A percentile compares a stretch with the other conserved stretches of the same genome.
phyloP scores from a whole-genome alignment of 208 protist species.

The Trypanosoma melophagium region DNA sequence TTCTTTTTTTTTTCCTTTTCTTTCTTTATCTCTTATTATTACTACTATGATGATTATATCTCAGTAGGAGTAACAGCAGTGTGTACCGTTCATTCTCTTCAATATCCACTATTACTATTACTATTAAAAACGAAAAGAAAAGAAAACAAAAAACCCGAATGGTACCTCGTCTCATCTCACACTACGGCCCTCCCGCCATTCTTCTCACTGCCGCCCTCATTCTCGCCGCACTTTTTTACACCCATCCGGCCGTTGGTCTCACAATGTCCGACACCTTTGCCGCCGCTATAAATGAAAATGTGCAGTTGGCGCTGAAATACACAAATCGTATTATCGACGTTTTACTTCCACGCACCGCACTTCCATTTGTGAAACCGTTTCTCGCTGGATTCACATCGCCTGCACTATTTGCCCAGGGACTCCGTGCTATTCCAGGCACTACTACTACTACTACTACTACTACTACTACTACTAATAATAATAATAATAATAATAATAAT shows the following conservation, averaged over 20 bases:
- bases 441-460: not conserved
- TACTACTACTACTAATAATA: slow-evolving; percentile 3
- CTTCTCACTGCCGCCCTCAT: not conserved
- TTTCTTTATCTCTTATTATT: not conserved
- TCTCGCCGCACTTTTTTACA: not conserved
- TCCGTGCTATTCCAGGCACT: slow-evolving; percentile 22
- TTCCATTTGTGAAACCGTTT: slow-evolving; percentile 25
- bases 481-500: not conserved
- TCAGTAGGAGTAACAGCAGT: not conserved
- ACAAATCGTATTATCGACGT: not conserved
- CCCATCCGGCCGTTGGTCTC: not conserved
- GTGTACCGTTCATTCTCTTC: not conserved
- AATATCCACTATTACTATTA: not conserved
- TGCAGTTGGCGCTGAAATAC: not conserved
- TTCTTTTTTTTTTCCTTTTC: slow-evolving; percentile 9
- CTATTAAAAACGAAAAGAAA: not conserved
- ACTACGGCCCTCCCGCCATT: not conserved
- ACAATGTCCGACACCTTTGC: not conserved
- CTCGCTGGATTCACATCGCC: slow-evolving; percentile 43
- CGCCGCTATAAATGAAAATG: not conserved
- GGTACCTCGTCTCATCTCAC: not conserved
- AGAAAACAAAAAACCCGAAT: not conserved
- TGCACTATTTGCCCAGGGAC: slow-evolving; percentile 31
- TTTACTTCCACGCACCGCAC: slow-evolving; percentile 8
- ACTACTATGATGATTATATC: not conserved